Evolutionary conservation across 2,329 filamentous ascomycete genomes (phyloP), one percentile per base, ranked within the genome.

Genomic region (Rutstroemia sp.): DNA sequence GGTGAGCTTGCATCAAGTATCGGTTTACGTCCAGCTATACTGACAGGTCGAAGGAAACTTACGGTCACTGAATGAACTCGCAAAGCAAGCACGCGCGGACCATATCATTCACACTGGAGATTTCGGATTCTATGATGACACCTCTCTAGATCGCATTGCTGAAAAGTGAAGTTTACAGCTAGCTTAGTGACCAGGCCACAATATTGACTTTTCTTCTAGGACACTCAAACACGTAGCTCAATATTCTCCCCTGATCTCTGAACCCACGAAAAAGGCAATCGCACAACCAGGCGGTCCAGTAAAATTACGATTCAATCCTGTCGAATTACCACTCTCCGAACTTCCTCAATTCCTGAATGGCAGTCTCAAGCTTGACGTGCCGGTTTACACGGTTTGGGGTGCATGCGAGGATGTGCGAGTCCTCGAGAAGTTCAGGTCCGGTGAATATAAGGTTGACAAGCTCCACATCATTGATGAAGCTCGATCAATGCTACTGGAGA

Each of bases 71-170:
- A 99, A 99, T 76, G 92, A 97, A 60, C 86, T 99, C 60, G 94
- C 94, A 63, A 95, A 89, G 74, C 88, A 94, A 71, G 92, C 94
- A 61, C 88, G 88, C 71, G 94, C 94, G 67, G 91, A 96, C 75
- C 91, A 96, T 76, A 96, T 99, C 73, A 91, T 99, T 69, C 94
- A 99, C 75, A 99, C 94, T 19, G 94, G 94, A 73, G 94, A 99
- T 73, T 99, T 99, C 71, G 94, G 94, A 61, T 99, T 99, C 76
- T 99, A 99, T 76, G 94, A 99, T 73, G 88, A 95, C 67, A 89
- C 87, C 54, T 99, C 94, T 38, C 78, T 99, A 64, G 92, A 97
- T 69, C 87, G 94, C 69, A 97, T 99, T 76, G 94, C 94, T 42
- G 94, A 99, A 74, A 99, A 99, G 90, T 95, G 76, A 77, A 85